These are phyloP conservation scores for Carex littledalei DNA, from an alignment of 176 grass and related monocot genomes.

Conservation along the genomic window DNA sequence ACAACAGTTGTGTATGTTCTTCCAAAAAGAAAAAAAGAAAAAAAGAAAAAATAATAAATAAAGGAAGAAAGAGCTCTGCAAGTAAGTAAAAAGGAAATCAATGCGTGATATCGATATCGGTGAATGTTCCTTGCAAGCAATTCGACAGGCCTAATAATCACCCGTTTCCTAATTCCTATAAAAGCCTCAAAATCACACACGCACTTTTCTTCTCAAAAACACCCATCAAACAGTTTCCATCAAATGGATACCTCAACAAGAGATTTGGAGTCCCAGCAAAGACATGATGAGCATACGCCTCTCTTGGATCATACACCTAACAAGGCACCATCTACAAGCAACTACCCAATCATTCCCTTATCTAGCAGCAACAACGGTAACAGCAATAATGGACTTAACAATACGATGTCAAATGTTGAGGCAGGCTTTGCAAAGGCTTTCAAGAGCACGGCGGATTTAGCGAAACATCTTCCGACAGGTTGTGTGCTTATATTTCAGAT, in stretches of 20 bases:
- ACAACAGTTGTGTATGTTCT: not conserved
- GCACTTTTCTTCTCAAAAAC: not conserved
- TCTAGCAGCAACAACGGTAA: not conserved
- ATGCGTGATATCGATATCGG: not conserved
- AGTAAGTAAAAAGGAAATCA: not conserved
- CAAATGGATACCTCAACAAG: conserved; percentile 6
- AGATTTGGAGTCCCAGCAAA: conserved; percentile 19
- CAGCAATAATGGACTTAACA: not conserved
- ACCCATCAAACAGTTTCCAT: not conserved
- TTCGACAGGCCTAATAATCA: not conserved
- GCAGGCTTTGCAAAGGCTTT: not conserved
- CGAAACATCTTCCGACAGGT: conserved; percentile 34
- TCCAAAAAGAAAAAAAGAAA: not conserved
- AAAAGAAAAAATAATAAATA: not conserved
- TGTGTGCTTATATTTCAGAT: conserved; percentile 33
- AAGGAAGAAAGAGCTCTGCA: not conserved
- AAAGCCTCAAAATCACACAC: conserved; percentile 4
- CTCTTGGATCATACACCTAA: not conserved
- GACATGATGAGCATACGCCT: not conserved
- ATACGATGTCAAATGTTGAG: not conserved
- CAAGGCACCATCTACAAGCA: not conserved
- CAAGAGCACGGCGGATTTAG: conserved; percentile 28
- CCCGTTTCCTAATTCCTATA: conserved; percentile 7
- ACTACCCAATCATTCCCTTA: not conserved
- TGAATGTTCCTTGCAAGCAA: conserved; percentile 26